Percentiles rank a stretch among this genome's conserved stretches.
phyloP scores from a whole-genome alignment of 768 basidiomycete genomes.

The Kwoniella sp. region DNA sequence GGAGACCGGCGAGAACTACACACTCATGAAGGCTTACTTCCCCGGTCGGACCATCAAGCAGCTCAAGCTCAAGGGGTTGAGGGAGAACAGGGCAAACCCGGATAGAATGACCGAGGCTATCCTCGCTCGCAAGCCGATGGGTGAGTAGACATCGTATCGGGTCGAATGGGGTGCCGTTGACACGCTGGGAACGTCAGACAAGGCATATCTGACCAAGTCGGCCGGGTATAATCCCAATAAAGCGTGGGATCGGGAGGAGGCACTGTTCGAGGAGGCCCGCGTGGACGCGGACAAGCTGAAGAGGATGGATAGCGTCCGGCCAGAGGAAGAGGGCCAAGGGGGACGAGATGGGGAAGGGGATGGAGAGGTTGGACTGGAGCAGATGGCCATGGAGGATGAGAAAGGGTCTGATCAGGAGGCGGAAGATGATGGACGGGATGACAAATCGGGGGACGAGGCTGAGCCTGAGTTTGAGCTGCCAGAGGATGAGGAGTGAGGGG shows the following conservation, averaged over 20 bases:
- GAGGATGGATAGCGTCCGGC: background rate
- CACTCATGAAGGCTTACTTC: slow-evolving; percentile 36
- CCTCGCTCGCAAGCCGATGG: slow-evolving; percentile 20
- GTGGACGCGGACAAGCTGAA: slow-evolving; percentile 20
- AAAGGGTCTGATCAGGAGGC: no score
- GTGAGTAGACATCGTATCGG: slow-evolving; percentile 15
- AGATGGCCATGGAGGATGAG: no score
- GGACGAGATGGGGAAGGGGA: background rate
- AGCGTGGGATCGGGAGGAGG: slow-evolving; percentile 23
- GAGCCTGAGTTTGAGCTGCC: no score
- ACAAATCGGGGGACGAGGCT: no score
- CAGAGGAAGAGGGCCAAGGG: background rate
- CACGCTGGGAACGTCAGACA: slow-evolving; percentile 6
- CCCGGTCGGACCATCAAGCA: slow-evolving; percentile 26
- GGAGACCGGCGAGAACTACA: slow-evolving; percentile 36
- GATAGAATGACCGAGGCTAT: slow-evolving; percentile 32
- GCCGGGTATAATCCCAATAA: slow-evolving; percentile 25
- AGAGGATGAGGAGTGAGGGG: no score
- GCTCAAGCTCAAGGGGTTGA: slow-evolving; percentile 28
- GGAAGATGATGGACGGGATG: no score
- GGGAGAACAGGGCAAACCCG: slow-evolving; percentile 31
- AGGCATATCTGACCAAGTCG: slow-evolving; percentile 23
- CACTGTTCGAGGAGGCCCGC: slow-evolving; percentile 20
- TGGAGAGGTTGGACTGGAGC: background rate
- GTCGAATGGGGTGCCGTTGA: background rate